These are phyloP conservation scores for Penicillium sp. DNA, from an alignment of 2,329 filamentous ascomycete genomes.

Conservation along the genomic window DNA sequence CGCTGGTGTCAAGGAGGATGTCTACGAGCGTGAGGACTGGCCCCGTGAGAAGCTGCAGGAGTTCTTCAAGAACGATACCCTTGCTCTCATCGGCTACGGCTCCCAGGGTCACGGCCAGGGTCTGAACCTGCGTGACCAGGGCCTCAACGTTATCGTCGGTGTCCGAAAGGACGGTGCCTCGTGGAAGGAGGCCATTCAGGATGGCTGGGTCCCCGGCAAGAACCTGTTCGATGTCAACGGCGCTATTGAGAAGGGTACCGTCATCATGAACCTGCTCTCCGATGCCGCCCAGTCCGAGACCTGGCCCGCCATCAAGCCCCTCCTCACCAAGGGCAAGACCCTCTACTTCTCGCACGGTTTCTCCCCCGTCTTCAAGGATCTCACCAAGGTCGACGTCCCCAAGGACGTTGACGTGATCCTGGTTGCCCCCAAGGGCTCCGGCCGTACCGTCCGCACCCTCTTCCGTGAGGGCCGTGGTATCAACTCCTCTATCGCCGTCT, in stretches of 20 bases:
- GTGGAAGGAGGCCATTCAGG: slow-evolving; percentile 94
- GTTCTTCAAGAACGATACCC: slow-evolving; percentile 99
- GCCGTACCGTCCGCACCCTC: slow-evolving; percentile 94
- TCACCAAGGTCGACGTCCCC: slow-evolving; percentile 97
- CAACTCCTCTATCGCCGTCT: slow-evolving; percentile 98
- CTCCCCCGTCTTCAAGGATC: slow-evolving; percentile 99
- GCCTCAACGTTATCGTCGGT: slow-evolving; percentile 97
- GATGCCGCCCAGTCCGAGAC: slow-evolving; percentile 98
- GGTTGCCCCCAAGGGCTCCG: slow-evolving; percentile 97
- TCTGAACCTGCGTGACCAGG: slow-evolving; percentile 99
- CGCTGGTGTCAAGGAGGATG: slow-evolving; percentile 86
- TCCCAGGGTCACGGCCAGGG: slow-evolving; percentile 98
- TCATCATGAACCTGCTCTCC: slow-evolving; percentile 98
- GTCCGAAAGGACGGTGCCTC: slow-evolving; percentile 97
- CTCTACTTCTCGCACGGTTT: slow-evolving; percentile 99
- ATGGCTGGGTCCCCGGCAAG: slow-evolving; percentile 97
- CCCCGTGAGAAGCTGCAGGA: slow-evolving; percentile 98
- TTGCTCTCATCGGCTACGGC: slow-evolving; percentile 97
- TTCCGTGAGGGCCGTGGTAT: slow-evolving; percentile 99
- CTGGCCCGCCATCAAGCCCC: slow-evolving; percentile 96
- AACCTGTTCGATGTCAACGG: slow-evolving; percentile 98
- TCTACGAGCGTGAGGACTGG: slow-evolving; percentile 98
- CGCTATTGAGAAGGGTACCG: slow-evolving; percentile 86
- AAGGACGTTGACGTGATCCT: slow-evolving; percentile 97
- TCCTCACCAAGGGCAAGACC: slow-evolving; percentile 98